phyloP scores from a whole-genome alignment of 805 yeast species.

The Wickerhamomyces silvicola region DNA sequence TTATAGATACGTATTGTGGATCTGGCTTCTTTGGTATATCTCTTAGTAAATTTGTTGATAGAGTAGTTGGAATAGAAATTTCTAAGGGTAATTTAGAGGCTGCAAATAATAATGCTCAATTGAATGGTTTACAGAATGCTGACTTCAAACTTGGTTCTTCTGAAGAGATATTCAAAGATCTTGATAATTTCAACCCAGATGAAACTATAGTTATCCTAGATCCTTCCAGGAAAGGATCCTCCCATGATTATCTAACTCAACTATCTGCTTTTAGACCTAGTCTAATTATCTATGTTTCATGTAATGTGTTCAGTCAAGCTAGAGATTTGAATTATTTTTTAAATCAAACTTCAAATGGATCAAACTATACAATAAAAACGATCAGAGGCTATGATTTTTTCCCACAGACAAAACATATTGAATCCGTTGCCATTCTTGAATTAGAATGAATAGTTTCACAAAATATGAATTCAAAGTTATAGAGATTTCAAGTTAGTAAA shows the following conservation, averaged over 20 bases:
- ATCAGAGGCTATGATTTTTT: constrained; percentile 92
- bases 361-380: constrained; percentile 60
- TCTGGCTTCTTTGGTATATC: constrained; percentile 89
- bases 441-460: too few relatives aligned
- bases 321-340: constrained; percentile 81
- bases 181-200: constrained; percentile 43
- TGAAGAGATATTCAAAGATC: constrained; percentile 71
- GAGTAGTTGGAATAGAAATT: constrained; percentile 88
- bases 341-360: constrained; percentile 53
- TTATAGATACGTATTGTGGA: constrained; percentile 97
- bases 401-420: constrained; percentile 91
- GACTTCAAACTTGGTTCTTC: constrained; percentile 85
- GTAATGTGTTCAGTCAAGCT: constrained; percentile 98
- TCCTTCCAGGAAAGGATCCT: constrained; percentile 97
- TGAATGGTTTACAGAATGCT: constrained; percentile 68
- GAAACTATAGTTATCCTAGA: constrained; percentile 85
- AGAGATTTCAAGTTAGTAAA: too few relatives aligned
- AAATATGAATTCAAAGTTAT: too few relatives aligned
- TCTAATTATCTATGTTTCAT: constrained; percentile 80
- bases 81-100: constrained; percentile 83
- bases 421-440: constrained; percentile 68
- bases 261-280: constrained; percentile 77
- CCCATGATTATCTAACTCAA: constrained; percentile 74
- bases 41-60: constrained; percentile 63
- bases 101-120: constrained; percentile 72